These are phyloP conservation scores for Neocatenulostroma microsporum DNA, from an alignment of 2,329 filamentous ascomycete genomes.

Conservation along the genomic window DNA sequence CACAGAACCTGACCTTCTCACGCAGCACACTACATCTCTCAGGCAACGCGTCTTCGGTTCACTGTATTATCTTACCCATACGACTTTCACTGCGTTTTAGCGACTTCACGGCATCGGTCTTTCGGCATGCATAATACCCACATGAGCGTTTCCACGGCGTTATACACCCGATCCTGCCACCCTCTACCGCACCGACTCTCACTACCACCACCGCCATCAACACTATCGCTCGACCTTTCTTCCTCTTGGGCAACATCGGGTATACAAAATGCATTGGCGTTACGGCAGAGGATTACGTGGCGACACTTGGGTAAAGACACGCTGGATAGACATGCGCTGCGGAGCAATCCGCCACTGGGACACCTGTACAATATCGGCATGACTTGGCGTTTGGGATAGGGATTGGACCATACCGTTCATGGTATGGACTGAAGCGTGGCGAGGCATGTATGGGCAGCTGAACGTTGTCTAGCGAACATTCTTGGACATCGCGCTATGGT, in stretches of 20 bases:
- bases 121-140: conserved; percentile 7
- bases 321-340: conserved; percentile 6
- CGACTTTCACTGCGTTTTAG: neutral
- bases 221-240: no score
- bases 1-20: no score
- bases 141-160: neutral
- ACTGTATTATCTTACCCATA: conserved; percentile 1
- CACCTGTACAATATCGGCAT: conserved; percentile 7
- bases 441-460: neutral
- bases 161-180: neutral
- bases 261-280: conserved; percentile 5
- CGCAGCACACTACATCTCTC: no score
- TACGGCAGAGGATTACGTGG: neutral
- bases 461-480: neutral
- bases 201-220: neutral
- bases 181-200: neutral
- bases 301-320: conserved; percentile 5
- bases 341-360: conserved; percentile 10
- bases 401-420: no score
- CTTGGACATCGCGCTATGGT: neutral
- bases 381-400: conserved; percentile 1
- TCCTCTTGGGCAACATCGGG: no score
- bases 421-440: neutral
- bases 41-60: neutral
- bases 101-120: conserved; percentile 1